These are phyloP conservation scores for Osmanthus fragrans DNA, from an alignment of 257 asterid species.

Conservation along the genomic window DNA sequence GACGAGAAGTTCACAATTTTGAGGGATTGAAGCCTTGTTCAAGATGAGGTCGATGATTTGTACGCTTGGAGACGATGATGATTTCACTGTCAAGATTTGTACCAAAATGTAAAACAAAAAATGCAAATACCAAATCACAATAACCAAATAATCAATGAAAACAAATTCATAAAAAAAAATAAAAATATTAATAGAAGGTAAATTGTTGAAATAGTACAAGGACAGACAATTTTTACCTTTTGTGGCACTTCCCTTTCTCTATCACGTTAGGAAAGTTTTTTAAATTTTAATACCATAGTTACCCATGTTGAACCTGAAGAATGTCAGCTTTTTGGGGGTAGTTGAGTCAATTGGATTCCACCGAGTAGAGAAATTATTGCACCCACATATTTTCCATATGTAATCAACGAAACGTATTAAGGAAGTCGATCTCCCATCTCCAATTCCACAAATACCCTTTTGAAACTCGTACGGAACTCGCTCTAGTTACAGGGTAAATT, in stretches of 20 bases:
- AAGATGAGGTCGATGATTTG: no score
- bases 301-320: neutral
- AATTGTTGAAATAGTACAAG: no score
- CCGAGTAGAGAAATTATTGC: neutral
- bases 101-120: no score
- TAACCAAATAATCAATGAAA: no score
- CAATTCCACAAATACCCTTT: neutral
- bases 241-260: neutral
- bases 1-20: no score
- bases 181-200: no score
- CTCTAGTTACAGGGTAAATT: neutral
- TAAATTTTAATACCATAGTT: neutral
- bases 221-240: no score
- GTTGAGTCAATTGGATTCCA: neutral
- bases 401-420: slow-evolving; percentile 1
- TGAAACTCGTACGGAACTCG: neutral
- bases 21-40: no score
- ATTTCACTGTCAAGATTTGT: no score
- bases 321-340: neutral
- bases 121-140: no score
- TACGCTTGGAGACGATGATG: no score
- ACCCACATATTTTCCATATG: neutral
- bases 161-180: no score
- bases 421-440: slow-evolving; percentile 2
- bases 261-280: neutral